Base-by-base conservation (phyloP, 2,329 filamentous ascomycete genomes). In the Ramularia collo-cygni region DNA sequence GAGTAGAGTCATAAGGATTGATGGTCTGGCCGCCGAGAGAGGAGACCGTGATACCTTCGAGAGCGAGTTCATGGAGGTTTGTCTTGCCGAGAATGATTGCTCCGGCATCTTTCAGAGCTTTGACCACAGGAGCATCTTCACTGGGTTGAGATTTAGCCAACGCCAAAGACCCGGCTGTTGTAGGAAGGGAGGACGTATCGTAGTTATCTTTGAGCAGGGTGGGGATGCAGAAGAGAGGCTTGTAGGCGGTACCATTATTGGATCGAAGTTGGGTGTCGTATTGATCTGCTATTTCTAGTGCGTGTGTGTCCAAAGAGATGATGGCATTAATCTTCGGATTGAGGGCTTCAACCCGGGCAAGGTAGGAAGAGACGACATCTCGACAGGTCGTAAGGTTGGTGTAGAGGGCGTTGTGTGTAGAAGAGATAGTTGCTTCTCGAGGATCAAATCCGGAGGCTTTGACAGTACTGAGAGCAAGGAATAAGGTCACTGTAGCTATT, bases 161-260 rank as follows among this genome's bases (percentile, higher is more conserved):
- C 4, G 67, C 72, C 6, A 69, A 50, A 43, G 65, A 72, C 4
- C 69, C 75, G 0, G 72, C 77, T 0, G 76, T 81, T 1, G 78
- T 82, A 30, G 69, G 69, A 59, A 77, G 70, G 14, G 69, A 67
- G 0, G 57, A 48, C 0, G 75, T 74, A 40, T 79, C 71, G 53
- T 72, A 79, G 52, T 81, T 83, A 59, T 83, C 79, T 56, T 83
- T 83, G 4, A 82, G 59, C 4, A 83, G 53, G 9, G 80, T 58
- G 0, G 79, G 78, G 13, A 83, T 65, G 53, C 78, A 79, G 55
- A 81, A 77, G 1, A 83, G 62, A 1, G 67, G 54, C 1, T 68
- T 71, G 18, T 47, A 46, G 15, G 16, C n/a, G 0, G 68, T 70
- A 16, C 64, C 61, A 52, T 77, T 75, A 3, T 70, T 69, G 2